These are phyloP conservation scores for Erigeron philadelphicus DNA, from an alignment of 140 eudicot species.

Conservation along the genomic window DNA sequence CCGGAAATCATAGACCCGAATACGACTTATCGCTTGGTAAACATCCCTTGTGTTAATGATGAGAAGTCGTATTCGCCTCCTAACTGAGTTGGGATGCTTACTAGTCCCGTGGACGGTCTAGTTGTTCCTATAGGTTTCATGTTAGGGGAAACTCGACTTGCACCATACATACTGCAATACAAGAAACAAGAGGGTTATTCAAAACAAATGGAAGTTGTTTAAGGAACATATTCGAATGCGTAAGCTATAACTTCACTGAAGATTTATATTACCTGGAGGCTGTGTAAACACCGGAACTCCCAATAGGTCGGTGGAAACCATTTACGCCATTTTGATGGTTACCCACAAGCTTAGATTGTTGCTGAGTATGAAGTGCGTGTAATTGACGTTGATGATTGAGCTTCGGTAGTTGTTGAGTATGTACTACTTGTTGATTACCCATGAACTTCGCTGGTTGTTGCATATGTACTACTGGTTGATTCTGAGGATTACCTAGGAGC, in stretches of 20 bases:
- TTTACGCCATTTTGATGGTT: conserved; percentile 30
- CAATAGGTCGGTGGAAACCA: conserved; percentile 28
- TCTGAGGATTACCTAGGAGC: too few species aligned
- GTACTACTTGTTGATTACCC: neutral
- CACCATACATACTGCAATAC: conserved; percentile 34
- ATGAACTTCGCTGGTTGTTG: too few species aligned
- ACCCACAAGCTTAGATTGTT: conserved; percentile 24
- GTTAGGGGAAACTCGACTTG: conserved; percentile 26
- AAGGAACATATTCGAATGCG: neutral
- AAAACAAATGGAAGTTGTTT: too few species aligned
- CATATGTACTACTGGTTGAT: too few species aligned
- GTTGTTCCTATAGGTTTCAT: conserved; percentile 18
- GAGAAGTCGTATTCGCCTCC: conserved; percentile 73
- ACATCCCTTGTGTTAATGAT: conserved; percentile 55
- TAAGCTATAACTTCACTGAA: neutral
- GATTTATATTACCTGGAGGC: conserved; percentile 39
- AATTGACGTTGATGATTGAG: too few species aligned
- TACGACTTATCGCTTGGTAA: conserved; percentile 35
- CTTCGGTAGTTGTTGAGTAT: conserved; percentile 16
- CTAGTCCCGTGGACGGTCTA: conserved; percentile 31
- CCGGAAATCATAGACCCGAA: neutral
- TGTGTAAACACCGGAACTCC: conserved; percentile 32
- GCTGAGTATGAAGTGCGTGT: conserved; percentile 24
- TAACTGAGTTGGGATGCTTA: conserved; percentile 47
- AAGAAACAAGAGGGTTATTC: neutral